Evolutionary conservation across 2,329 filamentous ascomycete genomes (phyloP).

Genomic region (Dothideomycetidae sp.): DNA sequence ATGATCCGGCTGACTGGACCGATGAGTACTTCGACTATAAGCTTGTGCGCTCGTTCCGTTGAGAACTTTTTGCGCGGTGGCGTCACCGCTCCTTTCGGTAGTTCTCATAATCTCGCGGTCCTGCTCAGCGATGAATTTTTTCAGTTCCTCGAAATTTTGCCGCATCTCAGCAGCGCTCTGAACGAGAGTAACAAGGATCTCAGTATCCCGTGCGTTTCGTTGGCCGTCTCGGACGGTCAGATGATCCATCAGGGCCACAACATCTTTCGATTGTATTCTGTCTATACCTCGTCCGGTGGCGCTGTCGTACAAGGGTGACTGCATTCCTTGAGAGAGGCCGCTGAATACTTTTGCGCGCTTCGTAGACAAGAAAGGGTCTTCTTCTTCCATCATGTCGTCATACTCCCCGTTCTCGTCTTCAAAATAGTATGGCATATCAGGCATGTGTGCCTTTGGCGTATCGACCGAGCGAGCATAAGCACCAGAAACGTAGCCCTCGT

Average conservation of each 20-base stretch:
- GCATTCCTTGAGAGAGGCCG: conserved; percentile 83
- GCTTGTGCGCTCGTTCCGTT: conserved; percentile 78
- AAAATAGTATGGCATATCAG: background rate
- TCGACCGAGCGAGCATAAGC: conserved; percentile 12
- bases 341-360: conserved; percentile 56
- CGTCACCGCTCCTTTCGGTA: conserved; percentile 77
- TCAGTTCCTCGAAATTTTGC: conserved; percentile 89
- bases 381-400: conserved; percentile 31
- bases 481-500: conserved; percentile 13
- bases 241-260: conserved; percentile 95
- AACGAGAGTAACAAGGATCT: conserved; percentile 88
- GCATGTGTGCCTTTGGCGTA: background rate
- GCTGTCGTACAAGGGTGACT: conserved; percentile 78
- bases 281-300: conserved; percentile 79
- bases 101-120: conserved; percentile 79
- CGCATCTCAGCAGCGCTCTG: conserved; percentile 93
- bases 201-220: conserved; percentile 87
- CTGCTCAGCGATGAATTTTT: conserved; percentile 77
- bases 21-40: conserved; percentile 43
- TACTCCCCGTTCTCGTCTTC: conserved; percentile 9
- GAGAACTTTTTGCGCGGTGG: conserved; percentile 66
- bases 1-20: conserved; percentile 34
- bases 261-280: conserved; percentile 87
- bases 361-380: conserved; percentile 52
- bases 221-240: conserved; percentile 94